These are phyloP conservation scores for Elsinoe australis DNA, from an alignment of 2,329 filamentous ascomycete genomes.

Conservation along the genomic window DNA sequence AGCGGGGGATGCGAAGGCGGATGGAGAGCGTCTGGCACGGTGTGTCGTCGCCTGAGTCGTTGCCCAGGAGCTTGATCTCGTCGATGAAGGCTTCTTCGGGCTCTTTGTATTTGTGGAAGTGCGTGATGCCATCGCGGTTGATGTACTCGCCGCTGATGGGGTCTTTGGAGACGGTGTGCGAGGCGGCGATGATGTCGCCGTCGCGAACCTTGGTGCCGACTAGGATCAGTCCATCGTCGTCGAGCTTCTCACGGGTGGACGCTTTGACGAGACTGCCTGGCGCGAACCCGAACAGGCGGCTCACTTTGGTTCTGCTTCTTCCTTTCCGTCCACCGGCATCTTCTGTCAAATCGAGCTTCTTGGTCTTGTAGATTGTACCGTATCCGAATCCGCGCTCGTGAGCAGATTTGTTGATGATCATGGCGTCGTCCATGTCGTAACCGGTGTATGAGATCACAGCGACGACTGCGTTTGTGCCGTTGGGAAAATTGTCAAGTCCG, in stretches of 20 bases:
- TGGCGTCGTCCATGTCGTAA: conserved; percentile 99
- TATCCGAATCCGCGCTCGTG: conserved; percentile 94
- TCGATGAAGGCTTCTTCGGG: conserved; percentile 81
- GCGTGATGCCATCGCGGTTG: conserved; percentile 78
- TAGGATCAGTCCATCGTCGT: conserved; percentile 78
- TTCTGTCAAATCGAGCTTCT: conserved; percentile 79
- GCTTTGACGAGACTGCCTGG: conserved; percentile 66
- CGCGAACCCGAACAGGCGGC: conserved; percentile 85
- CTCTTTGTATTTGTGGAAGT: conserved; percentile 93
- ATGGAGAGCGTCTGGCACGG: conserved; percentile 82
- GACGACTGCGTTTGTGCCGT: conserved; percentile 89
- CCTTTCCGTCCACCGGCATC: conserved; percentile 51
- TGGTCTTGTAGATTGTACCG: conserved; percentile 96
- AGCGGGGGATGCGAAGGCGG: conserved; percentile 84
- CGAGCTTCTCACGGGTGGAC: conserved; percentile 63
- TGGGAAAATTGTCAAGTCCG: conserved; percentile 95
- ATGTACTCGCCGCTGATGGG: conserved; percentile 62
- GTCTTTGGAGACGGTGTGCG: conserved; percentile 78
- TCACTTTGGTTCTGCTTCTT: conserved; percentile 52
- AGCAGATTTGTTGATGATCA: conserved; percentile 97
- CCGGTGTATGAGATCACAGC: conserved; percentile 98
- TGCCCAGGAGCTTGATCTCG: conserved; percentile 83
- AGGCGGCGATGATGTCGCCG: conserved; percentile 80
- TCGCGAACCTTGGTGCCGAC: conserved; percentile 70
- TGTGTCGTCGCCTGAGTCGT: conserved; percentile 74